Base-by-base conservation (phyloP, 164 flowering plant species). In the Stephania cephalantha region DNA sequence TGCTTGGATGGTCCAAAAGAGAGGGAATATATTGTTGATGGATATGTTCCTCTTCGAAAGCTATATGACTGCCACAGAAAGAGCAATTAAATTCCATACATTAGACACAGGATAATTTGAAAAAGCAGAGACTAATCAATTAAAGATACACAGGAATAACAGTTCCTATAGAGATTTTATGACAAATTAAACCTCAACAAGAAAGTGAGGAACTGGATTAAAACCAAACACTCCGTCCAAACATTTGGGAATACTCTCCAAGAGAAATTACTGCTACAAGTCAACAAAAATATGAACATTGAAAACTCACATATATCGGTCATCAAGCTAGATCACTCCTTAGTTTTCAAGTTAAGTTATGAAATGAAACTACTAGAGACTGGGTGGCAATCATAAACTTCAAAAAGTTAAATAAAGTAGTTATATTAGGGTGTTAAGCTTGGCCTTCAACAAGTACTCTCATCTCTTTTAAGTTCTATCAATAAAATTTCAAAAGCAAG, bases 1-100 rank as follows among this genome's bases (percentile, higher is more conserved):
- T 86, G 87, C 71, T 58, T 48, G 9, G 96, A 88, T 73, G 93
- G 93, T 44, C 91, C 92, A 84, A 94, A 91, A 70, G 97, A 89
- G 82, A 94, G 79, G 71, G 97, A 91, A 84, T 80, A 92, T 82
- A 94, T 92, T n/a, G 90, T 86, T 70, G 98, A 91, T 71, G 93
- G 86, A 73, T 91, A 94, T 73, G 96, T 81, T 8, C 98, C 98
- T 81, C 98, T 90, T 71, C 98, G 86, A 77, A 94, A 94, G 81
- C 96, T 92, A 78, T 87, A 91, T 17, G 92, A 91, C 98, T 94
- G 93, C 50, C 29, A 73, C 64, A 76, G 72, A 75, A 71, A 79
- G 75, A 76, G 69, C 17, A 35, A 55, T 67, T 42, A 75, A 50
- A 58, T 65, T 78, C 46, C 73, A 79, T 44, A 75, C 46, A 69